Base-by-base conservation (phyloP, 2,329 filamentous ascomycete species). In the Apiospora malaysiana region DNA sequence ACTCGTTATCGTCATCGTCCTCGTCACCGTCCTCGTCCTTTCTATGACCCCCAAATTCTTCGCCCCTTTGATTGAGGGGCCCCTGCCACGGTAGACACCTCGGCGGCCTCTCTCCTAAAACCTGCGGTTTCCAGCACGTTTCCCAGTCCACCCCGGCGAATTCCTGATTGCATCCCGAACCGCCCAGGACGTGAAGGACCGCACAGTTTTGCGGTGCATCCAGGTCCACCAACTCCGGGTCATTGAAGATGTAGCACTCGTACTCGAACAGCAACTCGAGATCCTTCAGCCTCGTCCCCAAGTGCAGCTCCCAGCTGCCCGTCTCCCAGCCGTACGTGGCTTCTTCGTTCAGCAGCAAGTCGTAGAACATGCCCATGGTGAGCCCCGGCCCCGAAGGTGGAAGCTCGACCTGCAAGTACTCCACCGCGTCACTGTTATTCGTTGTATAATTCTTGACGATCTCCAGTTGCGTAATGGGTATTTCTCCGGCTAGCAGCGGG, bases 301-400 rank as follows among this genome's bases (percentile, higher is more conserved):
- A 68, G 21, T 74, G 72, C 9, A 77, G 63, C 42, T 74, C 73
- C 74, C 76, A 77, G 40, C 70, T 70, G 5, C 72, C 74, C 7
- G 75, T 77, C 51, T 76, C 70, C 27, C 67, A 27, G 2, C 71
- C 70, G 56, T 71, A 75, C 25, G 71, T 77, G 7, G 68, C 73
- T 16, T 72, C 66, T n/a, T 74, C 72, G 69, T 67, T 69, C 7
- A 76, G 68, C 56, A 77, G 69, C 10, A 75, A n/a, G 14, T 76
- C 72, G 49, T 74, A 77, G 51, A 76, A 71, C 21, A 72, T 47
- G 16, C 75, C 75, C 73, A 77, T 75, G 2, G 74, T 76, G 51
- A 77, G 67, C 5, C 40, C 37, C 65, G 40, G 4, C n/a, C 72
- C 73, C 7, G 72, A 69, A 1, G 70, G 32, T 0, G 32, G 10